A percentile compares a stretch with the other conserved stretches of the same genome.
phyloP scores from a whole-genome alignment of 2,329 filamentous ascomycete genomes.

The Zymoseptoria passerinii region DNA sequence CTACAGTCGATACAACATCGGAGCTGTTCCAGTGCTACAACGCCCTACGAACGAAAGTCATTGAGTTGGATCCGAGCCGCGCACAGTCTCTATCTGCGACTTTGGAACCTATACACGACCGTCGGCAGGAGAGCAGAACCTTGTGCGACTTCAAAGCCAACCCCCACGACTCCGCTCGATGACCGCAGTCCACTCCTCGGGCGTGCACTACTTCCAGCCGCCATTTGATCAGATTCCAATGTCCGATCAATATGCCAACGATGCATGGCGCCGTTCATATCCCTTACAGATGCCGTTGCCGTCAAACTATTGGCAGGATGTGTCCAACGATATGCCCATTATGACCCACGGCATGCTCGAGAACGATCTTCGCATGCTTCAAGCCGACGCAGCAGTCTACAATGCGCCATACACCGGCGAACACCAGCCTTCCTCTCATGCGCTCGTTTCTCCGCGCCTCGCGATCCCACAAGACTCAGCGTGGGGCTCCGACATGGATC shows the following conservation, averaged over 20 bases:
- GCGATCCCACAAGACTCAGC: slow-evolving; percentile 19
- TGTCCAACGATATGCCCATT: slow-evolving; percentile 9
- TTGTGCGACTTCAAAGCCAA: slow-evolving; percentile 10
- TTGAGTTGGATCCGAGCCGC: not conserved
- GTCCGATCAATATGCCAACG: slow-evolving; percentile 10
- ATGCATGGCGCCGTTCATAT: slow-evolving; percentile 18
- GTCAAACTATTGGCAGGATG: slow-evolving; percentile 14
- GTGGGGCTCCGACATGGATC: slow-evolving; percentile 24
- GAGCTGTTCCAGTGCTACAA: too few relatives aligned
- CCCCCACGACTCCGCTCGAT: slow-evolving; percentile 19
- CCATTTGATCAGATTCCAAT: slow-evolving; percentile 10
- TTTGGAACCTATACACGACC: not conserved
- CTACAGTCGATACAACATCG: not conserved
- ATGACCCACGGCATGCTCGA: slow-evolving; percentile 19
- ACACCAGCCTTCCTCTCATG: slow-evolving; percentile 2
- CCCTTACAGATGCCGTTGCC: slow-evolving; percentile 14
- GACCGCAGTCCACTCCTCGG: slow-evolving; percentile 13
- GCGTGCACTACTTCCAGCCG: slow-evolving; percentile 10
- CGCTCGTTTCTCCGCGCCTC: slow-evolving; percentile 20
- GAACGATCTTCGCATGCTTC: slow-evolving; percentile 24
- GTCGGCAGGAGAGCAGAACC: not conserved
- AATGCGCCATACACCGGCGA: slow-evolving; percentile 13
- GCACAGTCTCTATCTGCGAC: not conserved
- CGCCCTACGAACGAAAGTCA: not conserved
- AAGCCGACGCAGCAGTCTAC: slow-evolving; percentile 12